Evolutionary conservation across 257 asterid genomes (phyloP).

Genomic region (Echites panduratus): DNA sequence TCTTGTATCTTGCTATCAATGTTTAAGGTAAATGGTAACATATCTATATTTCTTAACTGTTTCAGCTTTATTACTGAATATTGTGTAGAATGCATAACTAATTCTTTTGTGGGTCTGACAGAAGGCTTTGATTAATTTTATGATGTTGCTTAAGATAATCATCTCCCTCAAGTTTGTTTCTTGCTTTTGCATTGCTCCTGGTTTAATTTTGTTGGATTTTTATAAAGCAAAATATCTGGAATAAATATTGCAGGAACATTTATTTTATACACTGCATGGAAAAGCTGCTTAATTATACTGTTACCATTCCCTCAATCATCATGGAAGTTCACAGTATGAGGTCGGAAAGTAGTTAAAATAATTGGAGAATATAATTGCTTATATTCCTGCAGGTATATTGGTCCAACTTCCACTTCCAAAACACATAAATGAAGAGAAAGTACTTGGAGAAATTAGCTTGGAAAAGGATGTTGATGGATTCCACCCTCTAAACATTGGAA

Average conservation of each 20-base stretch:
- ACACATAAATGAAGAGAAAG: slow-evolving; percentile 83
- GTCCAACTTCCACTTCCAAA: slow-evolving; percentile 95
- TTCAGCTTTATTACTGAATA: neutral
- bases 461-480: slow-evolving; percentile 96
- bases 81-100: neutral
- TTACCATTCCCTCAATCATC: neutral
- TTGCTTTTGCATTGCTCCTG: neutral
- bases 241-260: neutral
- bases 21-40: neutral
- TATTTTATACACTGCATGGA: neutral
- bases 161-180: neutral
- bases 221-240: neutral
- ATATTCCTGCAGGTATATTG: slow-evolving; percentile 59
- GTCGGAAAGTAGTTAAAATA: neutral
- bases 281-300: neutral
- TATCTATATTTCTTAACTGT: neutral
- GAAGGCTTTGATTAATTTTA: too few species aligned
- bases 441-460: slow-evolving; percentile 65
- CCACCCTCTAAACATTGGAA: slow-evolving; percentile 92
- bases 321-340: neutral
- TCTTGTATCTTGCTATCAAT: neutral
- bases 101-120: neutral
- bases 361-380: slow-evolving; percentile 5
- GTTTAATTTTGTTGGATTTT: neutral
- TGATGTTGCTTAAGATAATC: too few species aligned